These are phyloP conservation scores for Candida sanyaensis DNA, from an alignment of 1,139 yeast species.

Conservation along the genomic window DNA sequence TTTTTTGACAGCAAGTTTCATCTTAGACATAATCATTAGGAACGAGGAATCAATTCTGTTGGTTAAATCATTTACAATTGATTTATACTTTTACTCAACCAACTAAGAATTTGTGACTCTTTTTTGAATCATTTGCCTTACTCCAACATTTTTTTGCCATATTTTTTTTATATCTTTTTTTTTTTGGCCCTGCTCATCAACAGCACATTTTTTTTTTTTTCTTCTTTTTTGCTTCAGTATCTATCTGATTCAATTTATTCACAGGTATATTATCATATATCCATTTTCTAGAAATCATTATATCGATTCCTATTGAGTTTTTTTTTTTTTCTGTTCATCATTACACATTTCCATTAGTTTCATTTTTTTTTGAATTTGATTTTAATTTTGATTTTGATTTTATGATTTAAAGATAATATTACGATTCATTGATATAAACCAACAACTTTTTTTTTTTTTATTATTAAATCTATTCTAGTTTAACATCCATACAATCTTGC, in stretches of 20 bases:
- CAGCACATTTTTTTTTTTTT: neutral
- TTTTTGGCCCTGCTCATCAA: conserved; percentile 3
- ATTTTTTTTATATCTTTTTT: neutral
- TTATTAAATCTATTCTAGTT: too few species aligned
- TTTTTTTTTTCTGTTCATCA: neutral
- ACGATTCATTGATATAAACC: neutral
- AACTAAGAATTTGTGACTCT: too few species aligned
- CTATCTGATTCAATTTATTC: neutral
- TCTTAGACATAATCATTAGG: too few species aligned
- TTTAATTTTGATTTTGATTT: neutral
- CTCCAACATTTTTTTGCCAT: neutral
- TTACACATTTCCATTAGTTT: neutral
- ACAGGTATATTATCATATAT: neutral
- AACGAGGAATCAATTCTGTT: too few species aligned
- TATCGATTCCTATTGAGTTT: neutral
- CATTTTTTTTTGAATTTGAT: too few species aligned
- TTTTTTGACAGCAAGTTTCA: neutral
- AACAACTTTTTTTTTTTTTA: neutral
- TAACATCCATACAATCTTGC: neutral
- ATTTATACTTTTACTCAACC: too few species aligned
- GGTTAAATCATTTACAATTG: too few species aligned
- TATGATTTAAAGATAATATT: neutral
- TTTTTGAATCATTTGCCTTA: neutral
- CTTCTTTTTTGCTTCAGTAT: too few species aligned
- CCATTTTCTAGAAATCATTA: neutral